phyloP scores from a whole-genome alignment of 768 basidiomycete species.

The Pisolithus tinctorius region DNA sequence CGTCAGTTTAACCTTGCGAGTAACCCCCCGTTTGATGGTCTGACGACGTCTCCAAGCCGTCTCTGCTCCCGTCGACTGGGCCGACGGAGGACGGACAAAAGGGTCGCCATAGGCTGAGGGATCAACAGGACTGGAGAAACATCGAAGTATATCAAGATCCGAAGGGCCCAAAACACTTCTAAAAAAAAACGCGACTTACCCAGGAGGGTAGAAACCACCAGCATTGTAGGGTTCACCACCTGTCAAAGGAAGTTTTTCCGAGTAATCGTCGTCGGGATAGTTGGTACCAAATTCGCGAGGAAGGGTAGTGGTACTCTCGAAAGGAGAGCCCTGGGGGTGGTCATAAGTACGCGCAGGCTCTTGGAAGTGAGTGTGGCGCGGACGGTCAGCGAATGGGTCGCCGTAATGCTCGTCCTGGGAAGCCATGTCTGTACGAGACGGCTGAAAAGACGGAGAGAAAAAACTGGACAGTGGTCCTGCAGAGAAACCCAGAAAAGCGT shows the following conservation, averaged over 20 bases:
- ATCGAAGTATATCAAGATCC: not conserved
- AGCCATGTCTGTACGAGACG: constrained; percentile 14
- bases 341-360: constrained; percentile 47
- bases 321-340: not conserved
- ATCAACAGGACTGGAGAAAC: constrained; percentile 39
- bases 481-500: constrained; percentile 7
- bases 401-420: constrained; percentile 31
- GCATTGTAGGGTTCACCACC: constrained; percentile 46
- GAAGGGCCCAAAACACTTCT: not conserved
- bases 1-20: constrained; percentile 91
- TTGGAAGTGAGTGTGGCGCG: constrained; percentile 52
- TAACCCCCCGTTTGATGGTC: constrained; percentile 87
- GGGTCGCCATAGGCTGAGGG: constrained; percentile 64
- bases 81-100: constrained; percentile 48
- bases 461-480: not conserved
- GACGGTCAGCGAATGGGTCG: constrained; percentile 72
- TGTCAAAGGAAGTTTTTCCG: constrained; percentile 74
- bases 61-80: constrained; percentile 49
- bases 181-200: constrained; percentile 37
- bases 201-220: constrained; percentile 66
- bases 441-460: not conserved
- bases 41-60: constrained; percentile 71
- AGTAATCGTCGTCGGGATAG: constrained; percentile 61
- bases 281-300: constrained; percentile 45
- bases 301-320: constrained; percentile 25